Evolutionary conservation across 2,329 filamentous ascomycete species (phyloP).

Genomic region (Aaosphaeria arxii): DNA sequence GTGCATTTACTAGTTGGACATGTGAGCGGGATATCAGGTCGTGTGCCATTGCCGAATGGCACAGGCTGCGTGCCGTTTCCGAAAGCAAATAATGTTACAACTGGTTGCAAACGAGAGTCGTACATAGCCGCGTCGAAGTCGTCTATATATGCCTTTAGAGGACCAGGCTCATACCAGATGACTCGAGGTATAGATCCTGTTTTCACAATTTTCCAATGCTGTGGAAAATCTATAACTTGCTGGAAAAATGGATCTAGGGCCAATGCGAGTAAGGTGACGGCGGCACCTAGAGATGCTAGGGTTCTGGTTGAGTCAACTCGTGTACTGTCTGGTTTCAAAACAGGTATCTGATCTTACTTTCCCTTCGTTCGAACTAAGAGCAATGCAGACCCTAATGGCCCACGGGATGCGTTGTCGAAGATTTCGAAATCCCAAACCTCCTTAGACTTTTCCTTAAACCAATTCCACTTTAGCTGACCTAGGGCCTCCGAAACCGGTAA

Average conservation of each 20-base stretch:
- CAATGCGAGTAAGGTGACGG: conserved; percentile 9
- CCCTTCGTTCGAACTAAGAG: conserved; percentile 9
- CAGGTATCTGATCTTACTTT: too few species aligned
- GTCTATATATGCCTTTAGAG: background rate
- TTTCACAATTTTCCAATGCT: background rate
- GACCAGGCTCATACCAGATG: background rate
- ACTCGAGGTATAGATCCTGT: background rate
- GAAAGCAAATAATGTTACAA: too few species aligned
- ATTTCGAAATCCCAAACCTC: conserved; percentile 2
- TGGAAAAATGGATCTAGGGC: conserved; percentile 14
- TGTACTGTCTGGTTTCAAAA: too few species aligned
- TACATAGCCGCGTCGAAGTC: background rate
- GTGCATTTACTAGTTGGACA: conserved; percentile 14
- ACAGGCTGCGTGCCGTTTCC: conserved; percentile 20
- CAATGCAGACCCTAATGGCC: conserved; percentile 10
- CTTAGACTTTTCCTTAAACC: background rate
- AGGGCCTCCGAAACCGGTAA: background rate
- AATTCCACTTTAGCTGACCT: conserved; percentile 1
- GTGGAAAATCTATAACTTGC: conserved; percentile 7
- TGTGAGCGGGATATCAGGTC: conserved; percentile 8
- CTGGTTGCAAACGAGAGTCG: background rate
- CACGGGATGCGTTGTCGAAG: conserved; percentile 5
- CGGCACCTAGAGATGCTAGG: conserved; percentile 2
- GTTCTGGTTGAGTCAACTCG: background rate
- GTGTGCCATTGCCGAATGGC: conserved; percentile 1